Evolutionary conservation across 2,329 filamentous ascomycete species (phyloP).

Genomic region (Neocatenulostroma microsporum): DNA sequence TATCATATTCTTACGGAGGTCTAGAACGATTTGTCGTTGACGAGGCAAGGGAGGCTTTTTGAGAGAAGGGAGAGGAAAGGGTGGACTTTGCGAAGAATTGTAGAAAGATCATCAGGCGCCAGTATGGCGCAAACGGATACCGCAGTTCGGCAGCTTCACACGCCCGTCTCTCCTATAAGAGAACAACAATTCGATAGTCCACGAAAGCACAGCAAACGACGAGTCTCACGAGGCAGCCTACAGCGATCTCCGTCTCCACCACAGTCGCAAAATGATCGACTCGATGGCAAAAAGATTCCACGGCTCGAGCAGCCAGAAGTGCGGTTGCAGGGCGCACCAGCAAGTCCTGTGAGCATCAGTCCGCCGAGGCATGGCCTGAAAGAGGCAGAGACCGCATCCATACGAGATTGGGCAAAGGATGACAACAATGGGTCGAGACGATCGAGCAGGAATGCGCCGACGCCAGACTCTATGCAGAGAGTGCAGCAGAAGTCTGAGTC

Average conservation of each 20-base stretch:
- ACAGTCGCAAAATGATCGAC: not conserved
- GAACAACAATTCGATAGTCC: not conserved
- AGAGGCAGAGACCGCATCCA: constrained; percentile 24
- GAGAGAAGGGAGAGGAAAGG: too few species aligned
- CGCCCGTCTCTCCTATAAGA: constrained; percentile 4
- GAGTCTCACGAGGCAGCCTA: not conserved
- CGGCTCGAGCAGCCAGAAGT: constrained; percentile 16
- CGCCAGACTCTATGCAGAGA: constrained; percentile 18
- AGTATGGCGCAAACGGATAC: constrained; percentile 7
- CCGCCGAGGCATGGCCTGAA: constrained; percentile 22
- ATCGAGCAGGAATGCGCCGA: constrained; percentile 13
- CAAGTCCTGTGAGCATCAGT: constrained; percentile 28
- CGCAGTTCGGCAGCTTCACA: not conserved
- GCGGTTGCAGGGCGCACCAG: constrained; percentile 26
- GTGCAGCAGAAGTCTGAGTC: constrained; percentile 15
- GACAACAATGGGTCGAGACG: constrained; percentile 14
- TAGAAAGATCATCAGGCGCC: not conserved
- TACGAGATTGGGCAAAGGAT: constrained; percentile 10
- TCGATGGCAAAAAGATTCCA: constrained; percentile 1
- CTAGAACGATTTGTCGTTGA: not conserved
- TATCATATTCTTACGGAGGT: not conserved
- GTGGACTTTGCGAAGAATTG: not conserved
- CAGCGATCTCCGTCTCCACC: not conserved
- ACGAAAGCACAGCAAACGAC: not conserved
- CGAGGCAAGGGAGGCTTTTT: too few species aligned